phyloP scores from a whole-genome alignment of 2,329 filamentous ascomycete genomes.

The Phyllosticta citrichinensis region DNA sequence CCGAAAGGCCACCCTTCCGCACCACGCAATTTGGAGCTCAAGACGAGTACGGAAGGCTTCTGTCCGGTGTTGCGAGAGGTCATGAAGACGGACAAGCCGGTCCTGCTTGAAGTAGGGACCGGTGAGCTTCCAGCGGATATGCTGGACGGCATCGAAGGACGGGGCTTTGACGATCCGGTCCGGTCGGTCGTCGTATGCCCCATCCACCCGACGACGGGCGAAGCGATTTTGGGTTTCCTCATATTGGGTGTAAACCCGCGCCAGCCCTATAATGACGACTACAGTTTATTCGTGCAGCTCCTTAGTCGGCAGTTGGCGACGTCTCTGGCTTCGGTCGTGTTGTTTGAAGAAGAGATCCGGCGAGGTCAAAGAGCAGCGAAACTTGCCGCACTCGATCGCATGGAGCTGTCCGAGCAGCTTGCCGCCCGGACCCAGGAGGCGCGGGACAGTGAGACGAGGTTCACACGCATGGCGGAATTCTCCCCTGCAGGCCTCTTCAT shows the following conservation, averaged over 20 bases:
- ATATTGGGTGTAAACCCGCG: slow-evolving; percentile 70
- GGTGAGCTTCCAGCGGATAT: slow-evolving; percentile 55
- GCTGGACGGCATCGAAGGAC: slow-evolving; percentile 57
- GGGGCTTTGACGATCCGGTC: slow-evolving; percentile 62
- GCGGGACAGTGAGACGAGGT: slow-evolving; percentile 59
- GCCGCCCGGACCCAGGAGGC: slow-evolving; percentile 50
- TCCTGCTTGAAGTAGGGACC: slow-evolving; percentile 57
- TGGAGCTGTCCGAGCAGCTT: slow-evolving; percentile 67
- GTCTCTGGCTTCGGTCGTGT: slow-evolving; percentile 67
- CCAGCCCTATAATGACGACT: slow-evolving; percentile 70
- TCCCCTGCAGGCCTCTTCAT: slow-evolving; percentile 80
- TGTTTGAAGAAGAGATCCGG: slow-evolving; percentile 76
- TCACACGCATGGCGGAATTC: slow-evolving; percentile 76
- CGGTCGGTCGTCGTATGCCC: slow-evolving; percentile 66
- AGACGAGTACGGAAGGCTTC: slow-evolving; percentile 60
- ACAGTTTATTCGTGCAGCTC: slow-evolving; percentile 65
- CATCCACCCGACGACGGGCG: slow-evolving; percentile 65
- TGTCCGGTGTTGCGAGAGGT: slow-evolving; percentile 66
- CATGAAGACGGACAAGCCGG: slow-evolving; percentile 56
- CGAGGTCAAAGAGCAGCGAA: slow-evolving; percentile 63
- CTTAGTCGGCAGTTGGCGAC: slow-evolving; percentile 67
- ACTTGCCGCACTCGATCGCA: slow-evolving; percentile 64
- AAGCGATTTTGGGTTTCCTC: slow-evolving; percentile 66
- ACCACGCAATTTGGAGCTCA: slow-evolving; percentile 55
- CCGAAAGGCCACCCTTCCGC: slow-evolving; percentile 53